phyloP scores from a whole-genome alignment of 164 flowering plant species.

The Pachysandra terminalis region DNA sequence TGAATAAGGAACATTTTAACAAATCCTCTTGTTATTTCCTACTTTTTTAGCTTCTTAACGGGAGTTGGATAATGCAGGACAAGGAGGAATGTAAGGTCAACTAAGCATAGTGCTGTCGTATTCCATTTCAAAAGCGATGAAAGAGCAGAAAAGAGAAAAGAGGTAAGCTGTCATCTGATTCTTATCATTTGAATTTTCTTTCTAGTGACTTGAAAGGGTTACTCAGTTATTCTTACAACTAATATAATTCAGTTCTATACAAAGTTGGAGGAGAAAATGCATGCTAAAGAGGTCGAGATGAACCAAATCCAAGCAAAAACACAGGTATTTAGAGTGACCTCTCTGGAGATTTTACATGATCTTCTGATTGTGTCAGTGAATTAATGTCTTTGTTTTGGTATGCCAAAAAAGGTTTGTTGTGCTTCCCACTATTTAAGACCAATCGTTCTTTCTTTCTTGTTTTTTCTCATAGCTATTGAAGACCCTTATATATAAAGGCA shows the following conservation, averaged over 20 bases:
- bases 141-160: slow-evolving; percentile 70
- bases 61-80: slow-evolving; percentile 25
- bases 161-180: slow-evolving; percentile 40
- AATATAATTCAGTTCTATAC: slow-evolving; percentile 37
- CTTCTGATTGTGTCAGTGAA: not conserved
- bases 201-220: not conserved
- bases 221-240: slow-evolving; percentile 1
- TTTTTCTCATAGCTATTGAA: too few species aligned
- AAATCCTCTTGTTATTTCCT: not conserved
- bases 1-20: not conserved
- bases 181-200: slow-evolving; percentile 4
- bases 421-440: too few species aligned
- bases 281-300: slow-evolving; percentile 61
- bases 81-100: slow-evolving; percentile 22
- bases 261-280: slow-evolving; percentile 56
- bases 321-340: slow-evolving; percentile 35
- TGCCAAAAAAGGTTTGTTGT: too few species aligned
- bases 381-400: too few species aligned
- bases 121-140: slow-evolving; percentile 52
- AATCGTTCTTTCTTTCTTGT: too few species aligned
- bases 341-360: not conserved
- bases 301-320: slow-evolving; percentile 57
- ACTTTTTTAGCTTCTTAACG: not conserved
- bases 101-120: slow-evolving; percentile 19
- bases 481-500: too few species aligned